These are phyloP conservation scores for Calonectria multiphialidica DNA, from an alignment of 2,329 filamentous ascomycete species.

Conservation along the genomic window DNA sequence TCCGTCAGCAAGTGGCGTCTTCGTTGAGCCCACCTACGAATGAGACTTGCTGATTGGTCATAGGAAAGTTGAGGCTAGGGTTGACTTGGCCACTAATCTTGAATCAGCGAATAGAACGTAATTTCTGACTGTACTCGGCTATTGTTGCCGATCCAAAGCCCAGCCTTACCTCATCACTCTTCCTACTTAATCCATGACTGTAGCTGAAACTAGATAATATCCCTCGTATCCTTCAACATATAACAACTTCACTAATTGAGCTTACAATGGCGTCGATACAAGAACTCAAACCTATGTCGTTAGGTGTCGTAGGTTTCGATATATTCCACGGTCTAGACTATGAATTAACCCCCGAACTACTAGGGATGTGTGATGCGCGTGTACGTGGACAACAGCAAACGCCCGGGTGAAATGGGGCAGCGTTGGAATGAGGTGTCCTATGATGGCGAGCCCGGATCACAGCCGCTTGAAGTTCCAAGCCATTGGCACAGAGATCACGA, in stretches of 20 bases:
- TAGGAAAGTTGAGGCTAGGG: background rate
- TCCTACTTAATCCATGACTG: background rate
- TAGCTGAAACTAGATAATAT: background rate
- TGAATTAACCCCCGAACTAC: background rate
- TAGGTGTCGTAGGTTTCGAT: background rate
- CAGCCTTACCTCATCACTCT: background rate
- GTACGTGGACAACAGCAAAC: background rate
- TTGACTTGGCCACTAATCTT: background rate
- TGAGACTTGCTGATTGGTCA: background rate
- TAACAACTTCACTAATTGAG: background rate
- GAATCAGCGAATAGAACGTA: background rate
- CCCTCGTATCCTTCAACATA: background rate
- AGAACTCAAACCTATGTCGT: background rate
- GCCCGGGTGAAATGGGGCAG: background rate
- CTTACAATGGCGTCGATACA: background rate
- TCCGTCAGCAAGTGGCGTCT: background rate
- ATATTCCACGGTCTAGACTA: background rate
- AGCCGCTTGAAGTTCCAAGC: background rate
- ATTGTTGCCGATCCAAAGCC: background rate
- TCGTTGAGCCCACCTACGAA: background rate
- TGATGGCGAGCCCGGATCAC: background rate
- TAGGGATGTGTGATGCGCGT: background rate
- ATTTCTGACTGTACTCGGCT: background rate
- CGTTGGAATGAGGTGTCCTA: background rate
- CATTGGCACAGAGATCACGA: background rate